phyloP scores from a whole-genome alignment of 148 eudicot genomes.

The Salicornia ramosissima region DNA sequence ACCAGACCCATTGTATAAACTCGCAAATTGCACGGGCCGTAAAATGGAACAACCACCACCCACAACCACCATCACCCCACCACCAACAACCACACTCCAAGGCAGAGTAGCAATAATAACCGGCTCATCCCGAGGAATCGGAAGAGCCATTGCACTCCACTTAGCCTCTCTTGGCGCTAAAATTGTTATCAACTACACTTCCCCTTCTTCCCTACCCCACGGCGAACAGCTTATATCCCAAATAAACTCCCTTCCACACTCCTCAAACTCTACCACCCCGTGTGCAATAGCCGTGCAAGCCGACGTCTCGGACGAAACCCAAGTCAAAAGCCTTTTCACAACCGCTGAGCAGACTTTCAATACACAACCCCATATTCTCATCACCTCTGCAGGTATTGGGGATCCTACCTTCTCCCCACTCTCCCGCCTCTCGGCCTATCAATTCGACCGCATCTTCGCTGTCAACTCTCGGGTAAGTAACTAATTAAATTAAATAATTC shows the following conservation, averaged over 20 bases:
- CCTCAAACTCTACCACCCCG: conserved; percentile 2
- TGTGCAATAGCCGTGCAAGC: conserved; percentile 34
- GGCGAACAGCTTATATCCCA: conserved; percentile 28
- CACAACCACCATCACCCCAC: background rate
- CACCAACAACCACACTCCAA: conserved; percentile 22
- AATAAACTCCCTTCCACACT: conserved; percentile 17
- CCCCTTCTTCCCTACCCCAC: conserved; percentile 28
- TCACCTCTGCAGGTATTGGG: conserved; percentile 35
- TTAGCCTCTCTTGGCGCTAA: conserved; percentile 48
- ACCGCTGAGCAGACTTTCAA: conserved; percentile 27
- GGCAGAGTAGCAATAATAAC: conserved; percentile 44
- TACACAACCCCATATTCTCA: conserved; percentile 29
- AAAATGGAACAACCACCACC: too few relatives aligned
- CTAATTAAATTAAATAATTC: too few relatives aligned
- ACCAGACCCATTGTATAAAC: too few relatives aligned
- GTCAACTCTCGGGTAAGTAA: conserved; percentile 23
- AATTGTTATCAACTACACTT: conserved; percentile 43
- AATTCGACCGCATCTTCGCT: conserved; percentile 28
- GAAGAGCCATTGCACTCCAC: conserved; percentile 38
- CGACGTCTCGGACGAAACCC: conserved; percentile 34
- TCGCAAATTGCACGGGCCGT: too few relatives aligned
- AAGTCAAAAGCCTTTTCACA: conserved; percentile 29
- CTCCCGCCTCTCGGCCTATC: conserved; percentile 8
- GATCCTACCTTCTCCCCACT: conserved; percentile 26
- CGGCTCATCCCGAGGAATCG: conserved; percentile 54